phyloP scores from a whole-genome alignment of 306 rosid genomes.

The Castanea crenata region DNA sequence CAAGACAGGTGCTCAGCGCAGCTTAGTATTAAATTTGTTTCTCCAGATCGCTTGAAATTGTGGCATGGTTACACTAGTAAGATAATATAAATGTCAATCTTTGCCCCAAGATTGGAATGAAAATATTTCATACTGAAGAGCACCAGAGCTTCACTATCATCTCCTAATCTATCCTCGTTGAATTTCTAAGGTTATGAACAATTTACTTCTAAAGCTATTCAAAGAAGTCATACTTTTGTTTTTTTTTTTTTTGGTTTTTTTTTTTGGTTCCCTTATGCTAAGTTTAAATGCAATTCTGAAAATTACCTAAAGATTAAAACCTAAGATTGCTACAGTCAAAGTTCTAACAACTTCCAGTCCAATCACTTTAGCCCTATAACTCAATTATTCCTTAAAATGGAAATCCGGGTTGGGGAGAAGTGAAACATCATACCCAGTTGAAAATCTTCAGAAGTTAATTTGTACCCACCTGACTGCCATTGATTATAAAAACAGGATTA shows the following conservation, averaged over 20 bases:
- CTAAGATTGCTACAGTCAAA: background rate
- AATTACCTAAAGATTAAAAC: background rate
- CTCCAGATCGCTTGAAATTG: background rate
- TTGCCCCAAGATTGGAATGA: background rate
- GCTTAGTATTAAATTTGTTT: background rate
- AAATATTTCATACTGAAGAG: background rate
- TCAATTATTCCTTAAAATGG: background rate
- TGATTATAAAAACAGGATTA: constrained; percentile 50
- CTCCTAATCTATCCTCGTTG: background rate
- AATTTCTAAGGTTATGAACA: background rate
- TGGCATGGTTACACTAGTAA: background rate
- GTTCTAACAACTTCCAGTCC: background rate
- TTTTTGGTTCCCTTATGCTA: background rate
- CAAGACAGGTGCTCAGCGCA: background rate
- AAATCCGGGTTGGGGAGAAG: background rate
- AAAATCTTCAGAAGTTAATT: constrained; percentile 13
- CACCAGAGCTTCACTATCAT: background rate
- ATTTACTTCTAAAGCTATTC: background rate
- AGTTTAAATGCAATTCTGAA: background rate
- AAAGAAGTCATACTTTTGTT: background rate
- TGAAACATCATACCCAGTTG: background rate
- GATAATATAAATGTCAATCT: background rate
- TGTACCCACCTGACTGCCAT: constrained; percentile 54
- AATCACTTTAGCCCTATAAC: background rate
- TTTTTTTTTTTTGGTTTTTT: background rate